Evolutionary conservation across 768 basidiomycete genomes (phyloP).

Genomic region (Kwoniella sp.): DNA sequence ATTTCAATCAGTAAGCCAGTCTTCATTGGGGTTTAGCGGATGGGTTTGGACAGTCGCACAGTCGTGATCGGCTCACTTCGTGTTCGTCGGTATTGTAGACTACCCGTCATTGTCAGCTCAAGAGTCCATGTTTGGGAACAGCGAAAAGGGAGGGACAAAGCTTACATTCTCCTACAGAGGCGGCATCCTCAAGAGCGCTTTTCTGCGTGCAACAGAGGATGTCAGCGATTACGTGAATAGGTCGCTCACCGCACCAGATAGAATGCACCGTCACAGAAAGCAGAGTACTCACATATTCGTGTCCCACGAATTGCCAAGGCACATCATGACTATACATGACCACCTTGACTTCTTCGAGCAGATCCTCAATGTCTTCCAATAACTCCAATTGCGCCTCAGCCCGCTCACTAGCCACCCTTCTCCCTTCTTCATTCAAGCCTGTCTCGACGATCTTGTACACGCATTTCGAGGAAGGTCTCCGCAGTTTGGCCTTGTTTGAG

Average conservation of each 20-base stretch:
- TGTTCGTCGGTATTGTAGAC: constrained; percentile 46
- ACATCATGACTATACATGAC: constrained; percentile 52
- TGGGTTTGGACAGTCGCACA: too few relatives aligned
- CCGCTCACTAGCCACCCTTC: constrained; percentile 36
- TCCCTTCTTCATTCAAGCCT: constrained; percentile 42
- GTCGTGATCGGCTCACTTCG: constrained; percentile 42
- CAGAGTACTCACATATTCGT: constrained; percentile 54
- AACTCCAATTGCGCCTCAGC: constrained; percentile 44
- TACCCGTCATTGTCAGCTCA: constrained; percentile 9
- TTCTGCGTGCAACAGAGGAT: constrained; percentile 24
- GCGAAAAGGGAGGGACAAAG: too few relatives aligned
- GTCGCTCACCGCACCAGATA: too few relatives aligned
- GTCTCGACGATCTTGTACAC: constrained; percentile 32
- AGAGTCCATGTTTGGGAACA: too few relatives aligned
- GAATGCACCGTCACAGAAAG: too few relatives aligned
- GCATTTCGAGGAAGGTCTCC: constrained; percentile 23
- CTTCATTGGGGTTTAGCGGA: too few relatives aligned
- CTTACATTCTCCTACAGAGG: constrained; percentile 48
- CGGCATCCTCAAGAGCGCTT: constrained; percentile 47
- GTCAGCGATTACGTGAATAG: neutral
- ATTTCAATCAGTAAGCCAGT: too few relatives aligned
- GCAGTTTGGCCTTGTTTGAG: constrained; percentile 4
- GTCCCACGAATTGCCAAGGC: constrained; percentile 51
- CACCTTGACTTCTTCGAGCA: constrained; percentile 39
- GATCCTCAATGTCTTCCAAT: constrained; percentile 38